Evolutionary conservation across 139 green algal genomes (phyloP).

Genomic region (Spirogloea muscicola): DNA sequence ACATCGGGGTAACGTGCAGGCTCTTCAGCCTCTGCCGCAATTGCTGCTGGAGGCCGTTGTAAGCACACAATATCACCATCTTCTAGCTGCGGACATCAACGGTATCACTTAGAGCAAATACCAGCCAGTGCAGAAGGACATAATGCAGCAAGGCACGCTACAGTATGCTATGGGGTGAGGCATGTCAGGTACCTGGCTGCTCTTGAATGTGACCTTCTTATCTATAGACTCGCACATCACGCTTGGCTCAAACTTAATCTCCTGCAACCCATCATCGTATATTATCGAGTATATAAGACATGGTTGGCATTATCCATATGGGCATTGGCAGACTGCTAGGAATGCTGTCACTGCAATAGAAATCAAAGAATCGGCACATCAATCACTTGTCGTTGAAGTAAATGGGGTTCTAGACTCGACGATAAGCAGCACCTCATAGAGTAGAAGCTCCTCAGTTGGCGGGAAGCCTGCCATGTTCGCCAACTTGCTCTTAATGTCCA

Average conservation of each 20-base stretch:
- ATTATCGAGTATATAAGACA: too few relatives aligned
- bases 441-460: conserved; percentile 35
- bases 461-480: conserved; percentile 48
- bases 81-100: conserved; percentile 59
- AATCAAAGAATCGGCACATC: too few relatives aligned
- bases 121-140: too few relatives aligned
- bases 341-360: too few relatives aligned
- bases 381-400: too few relatives aligned
- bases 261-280: conserved; percentile 41
- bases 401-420: too few relatives aligned
- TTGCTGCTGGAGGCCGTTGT: conserved; percentile 52
- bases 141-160: too few relatives aligned
- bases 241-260: conserved; percentile 84
- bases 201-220: conserved; percentile 47
- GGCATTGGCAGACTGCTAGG: too few relatives aligned
- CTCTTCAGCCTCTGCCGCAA: conserved; percentile 24
- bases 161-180: too few relatives aligned
- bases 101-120: too few relatives aligned
- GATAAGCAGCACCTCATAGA: conserved; percentile 61
- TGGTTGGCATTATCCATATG: too few relatives aligned
- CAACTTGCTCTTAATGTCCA: conserved; percentile 49
- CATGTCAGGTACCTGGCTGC: conserved; percentile 33
- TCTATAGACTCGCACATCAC: conserved; percentile 69
- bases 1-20: conserved; percentile 51
- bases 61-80: conserved; percentile 84